Percentiles rank a stretch among this genome's conserved stretches.
Evolutionary conservation across 2,329 filamentous ascomycete genomes (phyloP).

Genomic region (Ceratocystis cubensis): DNA sequence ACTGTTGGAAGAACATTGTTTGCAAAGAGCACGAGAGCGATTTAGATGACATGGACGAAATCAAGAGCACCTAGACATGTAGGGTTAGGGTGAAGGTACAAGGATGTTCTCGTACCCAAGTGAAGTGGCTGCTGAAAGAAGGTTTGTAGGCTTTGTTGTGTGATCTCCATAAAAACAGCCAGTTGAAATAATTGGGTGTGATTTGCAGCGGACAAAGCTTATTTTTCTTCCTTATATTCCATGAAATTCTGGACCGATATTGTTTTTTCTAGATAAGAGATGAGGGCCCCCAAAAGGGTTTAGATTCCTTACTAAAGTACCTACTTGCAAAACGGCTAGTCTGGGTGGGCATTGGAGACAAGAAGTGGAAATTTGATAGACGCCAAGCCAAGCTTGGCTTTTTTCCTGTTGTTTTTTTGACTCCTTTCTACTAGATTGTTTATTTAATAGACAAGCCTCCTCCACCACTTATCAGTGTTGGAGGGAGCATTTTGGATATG

Average conservation of each 20-base stretch:
- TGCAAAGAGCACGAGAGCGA: too few relatives aligned
- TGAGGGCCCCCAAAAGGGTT: background rate
- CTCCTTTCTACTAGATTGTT: too few relatives aligned
- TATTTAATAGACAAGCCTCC: background rate
- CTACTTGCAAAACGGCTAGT: background rate
- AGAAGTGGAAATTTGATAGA: background rate
- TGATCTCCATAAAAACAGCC: background rate
- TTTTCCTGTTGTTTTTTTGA: background rate
- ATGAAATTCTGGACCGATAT: background rate
- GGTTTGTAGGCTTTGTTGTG: background rate
- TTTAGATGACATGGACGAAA: too few relatives aligned
- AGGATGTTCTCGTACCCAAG: background rate
- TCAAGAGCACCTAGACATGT: too few relatives aligned
- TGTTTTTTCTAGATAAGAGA: background rate
- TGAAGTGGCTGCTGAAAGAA: background rate
- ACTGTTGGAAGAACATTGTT: too few relatives aligned
- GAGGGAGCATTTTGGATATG: background rate
- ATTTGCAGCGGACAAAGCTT: background rate
- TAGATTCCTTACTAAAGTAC: background rate
- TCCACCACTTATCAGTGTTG: background rate
- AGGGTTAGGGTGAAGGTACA: too few relatives aligned
- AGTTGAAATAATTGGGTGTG: background rate
- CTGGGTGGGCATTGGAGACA: background rate
- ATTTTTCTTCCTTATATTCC: background rate
- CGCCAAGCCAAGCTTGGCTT: slow-evolving; percentile 3